Percentiles rank a stretch among this genome's conserved stretches.
These are phyloP conservation scores for Obelidium mucronatum DNA, from an alignment of 192 early-diverging fungal genomes.

Conservation along the genomic window DNA sequence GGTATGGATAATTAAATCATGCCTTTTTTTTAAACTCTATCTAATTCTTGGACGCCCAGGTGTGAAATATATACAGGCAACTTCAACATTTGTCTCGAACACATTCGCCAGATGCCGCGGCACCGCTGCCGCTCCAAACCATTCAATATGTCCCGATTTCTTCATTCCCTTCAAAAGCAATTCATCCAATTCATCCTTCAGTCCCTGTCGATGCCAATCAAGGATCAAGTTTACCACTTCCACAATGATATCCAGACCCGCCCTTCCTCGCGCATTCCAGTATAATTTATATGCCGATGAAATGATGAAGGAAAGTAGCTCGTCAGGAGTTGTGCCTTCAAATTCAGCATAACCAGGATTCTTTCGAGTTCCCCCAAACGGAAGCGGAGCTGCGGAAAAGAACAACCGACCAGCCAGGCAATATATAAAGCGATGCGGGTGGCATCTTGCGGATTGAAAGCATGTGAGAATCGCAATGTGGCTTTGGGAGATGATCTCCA, in stretches of 20 bases:
- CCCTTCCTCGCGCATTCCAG: neutral
- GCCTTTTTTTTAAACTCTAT: neutral
- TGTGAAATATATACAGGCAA: neutral
- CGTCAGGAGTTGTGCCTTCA: neutral
- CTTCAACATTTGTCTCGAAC: neutral
- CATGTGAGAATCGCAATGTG: neutral
- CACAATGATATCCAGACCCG: neutral
- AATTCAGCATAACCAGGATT: constrained; percentile 7
- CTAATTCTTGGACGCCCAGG: neutral
- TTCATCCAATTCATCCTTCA: constrained; percentile 17
- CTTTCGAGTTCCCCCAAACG: neutral
- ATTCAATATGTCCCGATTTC: constrained; percentile 1
- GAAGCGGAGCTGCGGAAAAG: neutral
- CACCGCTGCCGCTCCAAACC: neutral
- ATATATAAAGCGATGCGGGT: neutral
- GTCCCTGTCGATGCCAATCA: neutral
- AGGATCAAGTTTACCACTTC: neutral
- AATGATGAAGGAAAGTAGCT: neutral
- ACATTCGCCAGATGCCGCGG: neutral
- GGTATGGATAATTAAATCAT: neutral
- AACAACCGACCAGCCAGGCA: neutral
- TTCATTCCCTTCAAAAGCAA: constrained; percentile 12
- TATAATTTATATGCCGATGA: neutral
- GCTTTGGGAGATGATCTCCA: neutral
- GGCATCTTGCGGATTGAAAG: neutral